These are phyloP conservation scores for Metschnikowia henanensis DNA, from an alignment of 805 yeast species.

Conservation along the genomic window DNA sequence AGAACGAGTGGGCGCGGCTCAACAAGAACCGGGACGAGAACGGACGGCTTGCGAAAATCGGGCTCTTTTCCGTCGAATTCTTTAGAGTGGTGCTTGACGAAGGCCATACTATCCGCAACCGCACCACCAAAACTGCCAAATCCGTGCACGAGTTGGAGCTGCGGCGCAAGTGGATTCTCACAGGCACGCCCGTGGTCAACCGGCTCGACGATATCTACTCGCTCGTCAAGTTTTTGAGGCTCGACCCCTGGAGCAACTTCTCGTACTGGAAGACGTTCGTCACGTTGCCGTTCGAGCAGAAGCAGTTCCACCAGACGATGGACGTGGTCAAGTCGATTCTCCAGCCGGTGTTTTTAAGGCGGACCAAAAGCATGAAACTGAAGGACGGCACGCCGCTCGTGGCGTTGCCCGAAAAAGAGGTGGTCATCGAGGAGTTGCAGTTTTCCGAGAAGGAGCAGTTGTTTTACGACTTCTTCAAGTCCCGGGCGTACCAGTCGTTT, in stretches of 20 bases:
- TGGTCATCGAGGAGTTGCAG: slow-evolving; percentile 63
- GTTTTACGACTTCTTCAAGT: slow-evolving; percentile 67
- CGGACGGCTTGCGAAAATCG: slow-evolving; percentile 39
- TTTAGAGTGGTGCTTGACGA: slow-evolving; percentile 83
- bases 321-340: slow-evolving; percentile 82
- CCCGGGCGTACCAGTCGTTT: slow-evolving; percentile 64
- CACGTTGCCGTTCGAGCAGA: slow-evolving; percentile 78
- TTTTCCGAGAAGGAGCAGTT: slow-evolving; percentile 66
- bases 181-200: slow-evolving; percentile 93
- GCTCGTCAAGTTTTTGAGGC: slow-evolving; percentile 64
- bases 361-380: slow-evolving; percentile 85
- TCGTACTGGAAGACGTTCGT: slow-evolving; percentile 87
- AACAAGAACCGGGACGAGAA: slow-evolving; percentile 28
- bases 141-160: slow-evolving; percentile 69
- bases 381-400: slow-evolving; percentile 73
- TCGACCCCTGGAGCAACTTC: slow-evolving; percentile 91
- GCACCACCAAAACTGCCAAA: slow-evolving; percentile 74
- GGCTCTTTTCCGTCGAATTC: slow-evolving; percentile 71
- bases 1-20: slow-evolving; percentile 65
- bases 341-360: slow-evolving; percentile 77
- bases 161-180: slow-evolving; percentile 75
- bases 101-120: slow-evolving; percentile 85
- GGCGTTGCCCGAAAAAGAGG: slow-evolving; percentile 71
- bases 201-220: slow-evolving; percentile 85
- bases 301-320: slow-evolving; percentile 68